Percentiles rank a stretch among this genome's conserved stretches.
Conservation (phyloP, 1,139 yeast species). For the Pichia sp. region DNA sequence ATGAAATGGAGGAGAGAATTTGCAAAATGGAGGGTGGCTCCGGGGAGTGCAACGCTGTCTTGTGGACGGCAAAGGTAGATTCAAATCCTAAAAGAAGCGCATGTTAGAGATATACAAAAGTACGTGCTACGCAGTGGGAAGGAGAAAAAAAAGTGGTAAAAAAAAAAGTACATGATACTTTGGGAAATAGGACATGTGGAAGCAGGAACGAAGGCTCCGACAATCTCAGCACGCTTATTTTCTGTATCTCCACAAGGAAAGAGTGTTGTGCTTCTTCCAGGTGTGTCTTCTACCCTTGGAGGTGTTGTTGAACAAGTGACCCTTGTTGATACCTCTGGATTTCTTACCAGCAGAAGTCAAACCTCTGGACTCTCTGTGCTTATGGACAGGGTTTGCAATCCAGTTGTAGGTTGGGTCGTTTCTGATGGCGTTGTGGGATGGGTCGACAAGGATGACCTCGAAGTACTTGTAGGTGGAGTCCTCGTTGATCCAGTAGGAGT, state of each 20-base stretch:
- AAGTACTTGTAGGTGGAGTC: constrained; percentile 99
- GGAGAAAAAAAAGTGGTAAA: constrained; percentile 1
- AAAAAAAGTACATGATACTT: too few species aligned
- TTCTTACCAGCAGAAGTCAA: constrained; percentile 97
- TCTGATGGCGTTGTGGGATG: constrained; percentile 98
- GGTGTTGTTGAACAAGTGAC: constrained; percentile 98
- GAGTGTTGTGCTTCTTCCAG: constrained; percentile 99
- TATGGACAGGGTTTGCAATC: constrained; percentile 99
- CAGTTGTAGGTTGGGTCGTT: constrained; percentile 99
- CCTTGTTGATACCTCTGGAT: constrained; percentile 99
- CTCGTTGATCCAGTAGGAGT: constrained; percentile 99
- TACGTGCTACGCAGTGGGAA: not conserved
- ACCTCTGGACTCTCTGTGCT: constrained; percentile 99
- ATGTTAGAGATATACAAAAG: constrained; percentile 1
- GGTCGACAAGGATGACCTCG: constrained; percentile 96
- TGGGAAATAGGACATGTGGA: too few species aligned
- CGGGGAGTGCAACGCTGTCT: too few species aligned
- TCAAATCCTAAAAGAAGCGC: not conserved
- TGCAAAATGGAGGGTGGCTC: too few species aligned
- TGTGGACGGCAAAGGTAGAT: too few species aligned
- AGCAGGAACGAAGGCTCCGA: not conserved
- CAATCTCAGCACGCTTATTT: constrained; percentile 45
- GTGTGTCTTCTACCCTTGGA: constrained; percentile 98
- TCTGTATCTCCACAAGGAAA: constrained; percentile 99
- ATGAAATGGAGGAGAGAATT: not conserved